These are phyloP conservation scores for Xanthoparmelia taractica DNA, from an alignment of 495 filamentous ascomycete genomes.

Conservation along the genomic window DNA sequence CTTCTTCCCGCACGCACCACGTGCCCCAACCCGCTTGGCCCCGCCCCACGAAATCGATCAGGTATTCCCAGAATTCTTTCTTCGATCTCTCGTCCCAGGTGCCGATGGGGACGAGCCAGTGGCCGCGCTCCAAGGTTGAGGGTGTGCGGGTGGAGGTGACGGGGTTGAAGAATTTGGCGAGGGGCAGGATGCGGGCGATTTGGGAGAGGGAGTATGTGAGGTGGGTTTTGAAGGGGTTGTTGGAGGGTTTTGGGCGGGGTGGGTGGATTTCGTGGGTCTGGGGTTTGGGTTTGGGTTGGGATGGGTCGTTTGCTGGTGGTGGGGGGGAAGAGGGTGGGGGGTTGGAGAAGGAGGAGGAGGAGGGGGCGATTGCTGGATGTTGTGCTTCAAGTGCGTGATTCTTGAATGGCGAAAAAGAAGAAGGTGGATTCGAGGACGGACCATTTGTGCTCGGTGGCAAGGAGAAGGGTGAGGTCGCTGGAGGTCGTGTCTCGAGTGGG, in stretches of 20 bases:
- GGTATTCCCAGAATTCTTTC: slow-evolving; percentile 51
- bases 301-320: neutral
- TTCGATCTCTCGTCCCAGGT: slow-evolving; percentile 34
- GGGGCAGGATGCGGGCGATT: slow-evolving; percentile 12
- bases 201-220: slow-evolving; percentile 37
- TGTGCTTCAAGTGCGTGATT: neutral
- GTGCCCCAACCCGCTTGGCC: slow-evolving; percentile 63
- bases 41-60: slow-evolving; percentile 49
- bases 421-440: neutral
- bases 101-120: slow-evolving; percentile 54
- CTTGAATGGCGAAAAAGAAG: neutral
- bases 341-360: neutral
- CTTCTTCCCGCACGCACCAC: slow-evolving; percentile 39
- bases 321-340: slow-evolving; percentile 6
- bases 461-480: slow-evolving; percentile 4
- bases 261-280: slow-evolving; percentile 39
- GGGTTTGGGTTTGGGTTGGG: too few relatives aligned
- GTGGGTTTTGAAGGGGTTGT: slow-evolving; percentile 36
- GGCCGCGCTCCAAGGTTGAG: slow-evolving; percentile 54
- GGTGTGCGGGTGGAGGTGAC: slow-evolving; percentile 36
- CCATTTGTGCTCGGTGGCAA: neutral
- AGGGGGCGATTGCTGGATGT: neutral
- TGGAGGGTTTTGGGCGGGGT: slow-evolving; percentile 39
- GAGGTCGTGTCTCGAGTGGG: neutral
- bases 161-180: slow-evolving; percentile 10